Base-by-base conservation (phyloP, 441 rosid species). In the Gossypium gossypioides region DNA sequence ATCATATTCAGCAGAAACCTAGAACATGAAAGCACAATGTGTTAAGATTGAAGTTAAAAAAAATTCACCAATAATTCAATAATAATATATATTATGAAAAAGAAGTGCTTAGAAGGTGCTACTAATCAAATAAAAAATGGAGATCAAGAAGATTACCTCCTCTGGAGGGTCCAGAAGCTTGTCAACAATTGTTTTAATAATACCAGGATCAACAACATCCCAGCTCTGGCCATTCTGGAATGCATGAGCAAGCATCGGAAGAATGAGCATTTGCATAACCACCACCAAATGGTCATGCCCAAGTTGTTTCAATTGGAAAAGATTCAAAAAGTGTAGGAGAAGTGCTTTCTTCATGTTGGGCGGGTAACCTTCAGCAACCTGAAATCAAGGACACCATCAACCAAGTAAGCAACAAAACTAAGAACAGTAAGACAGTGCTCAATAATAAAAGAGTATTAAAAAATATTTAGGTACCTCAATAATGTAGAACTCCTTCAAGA, bases 121-220 rank as follows among this genome's bases (percentile, higher is more conserved):
- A 64, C 12, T 6, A 60, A 75, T 71, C 19, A 22, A 69, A 58
- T 58, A 6, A 57, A 50, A 10, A 27, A 40, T 9, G n/a, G 21
- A 68, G 71, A 27, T 69, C 50, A n/a, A 19, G 15, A 15, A 61
- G 22, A 59, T 66, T 72, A 92, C 98, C 96, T 96, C 99, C 81
- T 93, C 99, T 29, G 99, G 99, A 72, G 99, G 99, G 84, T 96
- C 99, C 74, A 96, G 97, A 83, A 96, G 99, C 82, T 88, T 91
- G 85, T 96, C 99, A 56, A 93, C 99, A 69, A 96, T 90, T 65
- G 91, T 96, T 77, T 93, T 93, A 71, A 96, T 85, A 61, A 91
- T 96, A 74, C 51, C 70, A 78, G 90, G 81, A 71, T 96, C 97
- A 83, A 96, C 95, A 77, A 93, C 99, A 50, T 93, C 98, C 99